These are phyloP conservation scores for Cetradonia linearis DNA, from an alignment of 495 filamentous ascomycete genomes.

Conservation along the genomic window DNA sequence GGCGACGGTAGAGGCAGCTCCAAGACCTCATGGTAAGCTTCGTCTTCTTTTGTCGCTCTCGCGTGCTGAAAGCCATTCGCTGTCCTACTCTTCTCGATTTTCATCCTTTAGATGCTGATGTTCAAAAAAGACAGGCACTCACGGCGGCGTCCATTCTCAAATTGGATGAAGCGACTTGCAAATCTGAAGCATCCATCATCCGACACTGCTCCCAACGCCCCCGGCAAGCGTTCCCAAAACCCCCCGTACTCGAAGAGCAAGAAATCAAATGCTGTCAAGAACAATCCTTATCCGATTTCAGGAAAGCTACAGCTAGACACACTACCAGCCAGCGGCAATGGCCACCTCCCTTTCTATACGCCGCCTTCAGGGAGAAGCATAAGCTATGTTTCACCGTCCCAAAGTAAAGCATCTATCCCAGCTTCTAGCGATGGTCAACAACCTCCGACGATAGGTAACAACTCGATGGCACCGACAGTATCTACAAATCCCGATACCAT, in stretches of 20 bases:
- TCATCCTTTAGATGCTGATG: conserved; percentile 19
- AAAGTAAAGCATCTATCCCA: conserved; percentile 44
- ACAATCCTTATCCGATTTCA: conserved; percentile 77
- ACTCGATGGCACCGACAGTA: conserved; percentile 65
- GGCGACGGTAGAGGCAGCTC: conserved; percentile 58
- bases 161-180: conserved; percentile 88
- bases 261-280: conserved; percentile 53
- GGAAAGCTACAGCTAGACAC: conserved; percentile 36
- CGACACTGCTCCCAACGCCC: conserved; percentile 38
- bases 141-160: conserved; percentile 78
- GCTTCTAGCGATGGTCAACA: conserved; percentile 50
- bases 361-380: conserved; percentile 32
- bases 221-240: conserved; percentile 39
- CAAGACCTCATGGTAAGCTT: conserved; percentile 54
- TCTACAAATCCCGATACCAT: conserved; percentile 70
- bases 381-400: conserved; percentile 33
- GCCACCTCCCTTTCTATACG: conserved; percentile 48
- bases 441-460: conserved; percentile 50
- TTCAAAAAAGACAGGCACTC: conserved; percentile 47
- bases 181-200: conserved; percentile 60
- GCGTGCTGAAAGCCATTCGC: background rate
- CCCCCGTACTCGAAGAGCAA: conserved; percentile 39
- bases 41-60: background rate
- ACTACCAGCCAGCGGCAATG: conserved; percentile 39
- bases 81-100: background rate